A percentile compares a stretch with the other conserved stretches of the same genome.
Conservation (phyloP, 2,329 filamentous ascomycete species). For the Aspergillus clavatus region DNA sequence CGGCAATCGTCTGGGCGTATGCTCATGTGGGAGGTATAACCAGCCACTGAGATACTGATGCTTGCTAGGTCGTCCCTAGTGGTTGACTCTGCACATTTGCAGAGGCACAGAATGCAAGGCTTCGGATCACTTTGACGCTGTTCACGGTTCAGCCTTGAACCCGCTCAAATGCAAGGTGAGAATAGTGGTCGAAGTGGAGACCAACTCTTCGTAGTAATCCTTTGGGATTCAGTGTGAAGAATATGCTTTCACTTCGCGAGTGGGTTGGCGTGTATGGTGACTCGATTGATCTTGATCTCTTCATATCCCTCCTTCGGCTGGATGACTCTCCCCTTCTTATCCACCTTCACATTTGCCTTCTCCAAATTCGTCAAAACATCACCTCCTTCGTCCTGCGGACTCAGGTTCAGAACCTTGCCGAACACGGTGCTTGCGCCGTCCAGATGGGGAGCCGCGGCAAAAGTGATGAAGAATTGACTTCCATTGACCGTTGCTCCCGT, state of each 20-base stretch:
- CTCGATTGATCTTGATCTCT: slow-evolving; percentile 49
- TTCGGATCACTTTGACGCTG: no score
- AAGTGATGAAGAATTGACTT: slow-evolving; percentile 61
- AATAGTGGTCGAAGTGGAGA: no score
- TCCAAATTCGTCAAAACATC: slow-evolving; percentile 49
- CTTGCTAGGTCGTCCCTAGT: no score
- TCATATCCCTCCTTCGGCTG: slow-evolving; percentile 46
- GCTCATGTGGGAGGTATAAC: no score
- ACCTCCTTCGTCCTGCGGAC: slow-evolving; percentile 41
- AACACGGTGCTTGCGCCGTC: slow-evolving; percentile 65
- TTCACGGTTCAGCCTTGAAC: no score
- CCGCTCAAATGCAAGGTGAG: no score
- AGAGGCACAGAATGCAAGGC: no score
- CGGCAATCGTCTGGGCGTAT: no score
- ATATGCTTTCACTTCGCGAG: slow-evolving; percentile 48
- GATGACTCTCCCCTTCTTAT: slow-evolving; percentile 57
- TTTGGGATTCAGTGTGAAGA: neutral
- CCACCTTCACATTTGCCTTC: slow-evolving; percentile 55
- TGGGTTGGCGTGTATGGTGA: slow-evolving; percentile 62
- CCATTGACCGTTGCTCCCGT: slow-evolving; percentile 45
- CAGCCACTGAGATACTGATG: no score
- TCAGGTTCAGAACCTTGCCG: slow-evolving; percentile 52
- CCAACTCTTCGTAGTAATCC: no score
- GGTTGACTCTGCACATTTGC: no score
- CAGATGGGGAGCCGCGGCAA: slow-evolving; percentile 57